A percentile compares a stretch with the other conserved stretches of the same genome.
phyloP scores from a whole-genome alignment of 345 rosid genomes.

The Eucalyptus sp. region DNA sequence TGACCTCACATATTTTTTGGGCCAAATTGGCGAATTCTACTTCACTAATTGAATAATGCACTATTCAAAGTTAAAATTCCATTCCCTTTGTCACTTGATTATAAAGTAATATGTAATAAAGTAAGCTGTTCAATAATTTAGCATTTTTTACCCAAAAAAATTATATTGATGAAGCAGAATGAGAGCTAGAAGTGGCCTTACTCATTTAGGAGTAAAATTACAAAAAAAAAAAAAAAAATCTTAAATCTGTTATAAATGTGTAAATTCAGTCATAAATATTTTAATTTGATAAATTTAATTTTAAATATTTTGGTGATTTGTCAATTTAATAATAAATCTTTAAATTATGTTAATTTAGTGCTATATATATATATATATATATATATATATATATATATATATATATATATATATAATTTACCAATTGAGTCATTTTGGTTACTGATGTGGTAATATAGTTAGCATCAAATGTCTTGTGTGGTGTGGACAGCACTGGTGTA shows the following conservation, averaged over 20 bases:
- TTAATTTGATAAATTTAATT: too few species aligned
- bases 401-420: too few species aligned
- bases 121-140: not conserved
- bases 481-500: rapidly evolving
- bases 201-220: not conserved
- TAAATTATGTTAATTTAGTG: too few species aligned
- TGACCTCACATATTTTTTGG: not conserved
- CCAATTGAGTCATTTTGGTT: too few species aligned
- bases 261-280: too few species aligned
- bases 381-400: too few species aligned
- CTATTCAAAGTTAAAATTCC: not conserved
- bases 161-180: not conserved
- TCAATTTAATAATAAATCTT: rapidly evolving
- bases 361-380: too few species aligned
- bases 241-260: too few species aligned
- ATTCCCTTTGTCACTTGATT: not conserved
- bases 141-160: not conserved
- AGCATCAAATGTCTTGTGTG: rapidly evolving
- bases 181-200: not conserved
- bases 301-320: too few species aligned
- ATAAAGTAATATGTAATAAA: not conserved
- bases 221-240: too few species aligned
- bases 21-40: not conserved
- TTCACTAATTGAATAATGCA: not conserved
- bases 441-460: rapidly evolving